Evolutionary conservation across 129 eudicot species (phyloP).

Genomic region (Rutidosis leptorrhynchoides): DNA sequence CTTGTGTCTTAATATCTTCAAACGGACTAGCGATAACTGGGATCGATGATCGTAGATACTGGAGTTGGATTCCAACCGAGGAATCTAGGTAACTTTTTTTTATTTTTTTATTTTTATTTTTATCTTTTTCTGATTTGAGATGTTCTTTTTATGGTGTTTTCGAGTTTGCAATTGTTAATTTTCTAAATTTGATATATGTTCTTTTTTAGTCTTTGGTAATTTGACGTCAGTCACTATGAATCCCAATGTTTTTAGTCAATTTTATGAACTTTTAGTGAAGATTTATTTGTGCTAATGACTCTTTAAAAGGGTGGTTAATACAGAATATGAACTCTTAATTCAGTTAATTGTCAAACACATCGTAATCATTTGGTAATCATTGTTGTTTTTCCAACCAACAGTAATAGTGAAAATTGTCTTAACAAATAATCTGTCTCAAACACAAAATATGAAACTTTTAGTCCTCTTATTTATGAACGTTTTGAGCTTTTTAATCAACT

Average conservation of each 20-base stretch:
- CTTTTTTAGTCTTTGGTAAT: neutral
- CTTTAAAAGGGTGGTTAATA: neutral
- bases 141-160: neutral
- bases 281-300: neutral
- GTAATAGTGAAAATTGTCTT: neutral
- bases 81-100: slow-evolving; percentile 84
- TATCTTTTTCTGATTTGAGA: neutral
- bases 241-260: neutral
- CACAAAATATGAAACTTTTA: too few species aligned
- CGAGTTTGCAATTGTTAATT: neutral
- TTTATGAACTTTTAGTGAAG: neutral
- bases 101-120: too few species aligned
- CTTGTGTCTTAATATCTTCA: slow-evolving; percentile 71
- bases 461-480: too few species aligned
- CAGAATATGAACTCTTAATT: neutral
- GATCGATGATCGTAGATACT: slow-evolving; percentile 87
- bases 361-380: neutral
- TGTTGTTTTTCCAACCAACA: neutral
- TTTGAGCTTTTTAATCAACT: too few species aligned
- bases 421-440: neutral
- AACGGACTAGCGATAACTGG: slow-evolving; percentile 80
- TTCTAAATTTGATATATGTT: neutral
- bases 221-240: neutral
- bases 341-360: neutral
- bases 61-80: slow-evolving; percentile 64